Base-by-base conservation (phyloP, 108 stramenopile genomes). In the Cyclotella baltica region DNA sequence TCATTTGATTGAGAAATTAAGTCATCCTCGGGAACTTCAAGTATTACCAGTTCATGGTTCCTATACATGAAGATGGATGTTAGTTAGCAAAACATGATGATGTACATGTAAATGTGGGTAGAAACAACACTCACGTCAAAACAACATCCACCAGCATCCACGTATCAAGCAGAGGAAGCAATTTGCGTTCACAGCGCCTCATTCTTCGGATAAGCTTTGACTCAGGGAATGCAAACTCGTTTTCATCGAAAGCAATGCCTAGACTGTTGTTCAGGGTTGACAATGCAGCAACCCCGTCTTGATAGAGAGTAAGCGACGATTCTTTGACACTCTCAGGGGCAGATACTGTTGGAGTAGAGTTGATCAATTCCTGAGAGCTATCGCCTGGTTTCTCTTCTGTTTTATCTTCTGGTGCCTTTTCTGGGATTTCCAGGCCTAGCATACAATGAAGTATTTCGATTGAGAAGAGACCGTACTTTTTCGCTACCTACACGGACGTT, bases 141-240 rank as follows among this genome's bases (percentile, higher is more conserved):
- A 90, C 90, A 27, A 88, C 92, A 81, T 96, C 95, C 53, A 96
- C 92, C 31, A 82, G 67, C 25, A 62, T 59, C 92, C 92, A 96
- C 20, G 80, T 74, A 58, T 91, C 83, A 22, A 96, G 69, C 29
- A 92, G 53, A 37, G 95, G 95, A 11, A 90, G 83, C 64, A 90
- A 66, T 33, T 77, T 86, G 13, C 90, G 78, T 62, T 93, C 90
- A 72, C 95, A 96, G 28, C 95, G 82, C 18, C 92, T 85, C 90
- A 96, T 96, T 43, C 88, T 89, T 56, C 95, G 89, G 31, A 92
- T 78, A 22, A 96, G 76, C 23, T 86, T 81, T 29, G 95, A 86
- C 46, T 72, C 80, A 4, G 95, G 95, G 31, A 80, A 87, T 29
- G 78, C 51, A 53, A 92, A 92, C 30, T 51, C 30, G 6, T 67